Evolutionary conservation across 2,329 filamentous ascomycete species (phyloP).

Genomic region (Lasiodiplodia citricola): DNA sequence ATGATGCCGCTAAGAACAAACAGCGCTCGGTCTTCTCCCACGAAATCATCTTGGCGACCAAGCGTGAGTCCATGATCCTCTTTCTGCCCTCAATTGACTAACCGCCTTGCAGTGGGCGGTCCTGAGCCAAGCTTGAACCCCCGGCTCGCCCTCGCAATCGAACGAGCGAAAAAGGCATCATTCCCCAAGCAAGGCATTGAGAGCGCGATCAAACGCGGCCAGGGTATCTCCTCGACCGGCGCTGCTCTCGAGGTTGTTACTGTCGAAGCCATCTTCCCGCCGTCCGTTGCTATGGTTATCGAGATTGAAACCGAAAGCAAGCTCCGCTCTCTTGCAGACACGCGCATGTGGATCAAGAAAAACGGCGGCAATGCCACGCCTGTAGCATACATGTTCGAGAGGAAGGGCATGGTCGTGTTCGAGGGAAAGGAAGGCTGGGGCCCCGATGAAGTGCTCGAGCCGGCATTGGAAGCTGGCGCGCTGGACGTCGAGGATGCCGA

Average conservation of each 20-base stretch:
- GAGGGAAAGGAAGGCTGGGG: conserved; percentile 57
- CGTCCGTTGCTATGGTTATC: conserved; percentile 75
- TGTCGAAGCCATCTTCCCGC: conserved; percentile 80
- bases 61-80: conserved; percentile 57
- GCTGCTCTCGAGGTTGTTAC: conserved; percentile 76
- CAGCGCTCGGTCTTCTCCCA: conserved; percentile 72
- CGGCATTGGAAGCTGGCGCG: conserved; percentile 83
- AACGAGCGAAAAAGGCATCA: conserved; percentile 80
- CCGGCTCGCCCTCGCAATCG: conserved; percentile 73
- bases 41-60: conserved; percentile 76
- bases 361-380: conserved; percentile 72
- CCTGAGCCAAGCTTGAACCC: conserved; percentile 76
- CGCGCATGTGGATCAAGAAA: conserved; percentile 74
- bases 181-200: conserved; percentile 87
- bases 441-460: conserved; percentile 75
- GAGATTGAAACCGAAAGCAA: conserved; percentile 87
- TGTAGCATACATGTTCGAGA: conserved; percentile 83
- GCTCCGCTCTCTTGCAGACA: conserved; percentile 72
- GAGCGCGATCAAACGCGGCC: conserved; percentile 82
- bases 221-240: conserved; percentile 79
- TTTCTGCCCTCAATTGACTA: not conserved
- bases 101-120: conserved; percentile 66
- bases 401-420: conserved; percentile 76
- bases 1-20: conserved; percentile 78
- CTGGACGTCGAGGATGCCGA: conserved; percentile 73